Conservation (phyloP, 148 eudicot species). For the Oxyria digyna region DNA sequence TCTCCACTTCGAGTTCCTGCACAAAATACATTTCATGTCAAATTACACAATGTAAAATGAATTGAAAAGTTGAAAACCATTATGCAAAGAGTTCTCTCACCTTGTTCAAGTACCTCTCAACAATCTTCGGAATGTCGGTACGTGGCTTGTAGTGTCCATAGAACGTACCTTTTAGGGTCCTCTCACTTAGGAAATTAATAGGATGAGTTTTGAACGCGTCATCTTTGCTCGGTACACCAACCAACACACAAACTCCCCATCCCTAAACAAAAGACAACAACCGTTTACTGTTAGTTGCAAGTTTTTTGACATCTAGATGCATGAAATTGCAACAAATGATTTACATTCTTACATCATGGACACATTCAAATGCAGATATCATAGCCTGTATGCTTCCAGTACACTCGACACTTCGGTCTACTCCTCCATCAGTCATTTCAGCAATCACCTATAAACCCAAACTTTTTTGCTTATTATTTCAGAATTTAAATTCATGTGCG, state of each 20-base stretch:
- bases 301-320: neutral
- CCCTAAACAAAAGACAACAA: conserved; percentile 17
- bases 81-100: neutral
- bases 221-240: conserved; percentile 48
- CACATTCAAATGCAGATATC: conserved; percentile 54
- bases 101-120: conserved; percentile 54
- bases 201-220: conserved; percentile 40
- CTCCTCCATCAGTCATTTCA: conserved; percentile 48
- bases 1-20: conserved; percentile 45
- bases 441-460: conserved; percentile 18
- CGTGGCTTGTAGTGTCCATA: conserved; percentile 44
- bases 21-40: conserved; percentile 21
- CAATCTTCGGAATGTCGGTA: conserved; percentile 31
- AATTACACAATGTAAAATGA: neutral
- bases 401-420: conserved; percentile 45
- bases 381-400: conserved; percentile 48
- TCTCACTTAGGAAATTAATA: conserved; percentile 33
- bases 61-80: neutral
- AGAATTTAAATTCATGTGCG: neutral
- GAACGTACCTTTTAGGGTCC: conserved; percentile 45
- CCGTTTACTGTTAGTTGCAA: neutral
- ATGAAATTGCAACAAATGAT: conserved; percentile 1
- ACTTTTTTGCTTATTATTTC: neutral
- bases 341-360: conserved; percentile 31
- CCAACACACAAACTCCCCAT: conserved; percentile 51